phyloP scores from a whole-genome alignment of 1,284 basidiomycete genomes.

The Sutorius eximius region DNA sequence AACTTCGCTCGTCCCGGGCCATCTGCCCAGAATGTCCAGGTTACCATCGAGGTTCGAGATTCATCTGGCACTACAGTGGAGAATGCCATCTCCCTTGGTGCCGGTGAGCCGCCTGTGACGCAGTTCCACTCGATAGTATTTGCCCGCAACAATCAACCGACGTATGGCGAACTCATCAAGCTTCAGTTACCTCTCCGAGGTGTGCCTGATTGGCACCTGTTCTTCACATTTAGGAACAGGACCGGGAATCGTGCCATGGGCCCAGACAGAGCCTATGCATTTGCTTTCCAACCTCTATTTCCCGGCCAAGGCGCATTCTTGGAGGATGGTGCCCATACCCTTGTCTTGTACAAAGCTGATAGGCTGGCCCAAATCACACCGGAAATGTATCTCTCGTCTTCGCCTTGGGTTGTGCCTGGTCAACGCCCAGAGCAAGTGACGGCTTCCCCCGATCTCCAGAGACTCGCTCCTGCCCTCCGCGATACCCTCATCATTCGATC shows the following conservation, averaged over 20 bases:
- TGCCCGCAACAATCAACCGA: slow-evolving; percentile 80
- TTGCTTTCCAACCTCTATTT: slow-evolving; percentile 89
- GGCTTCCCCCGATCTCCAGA: slow-evolving; percentile 64
- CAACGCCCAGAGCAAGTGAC: slow-evolving; percentile 59
- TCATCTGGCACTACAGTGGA: slow-evolving; percentile 74
- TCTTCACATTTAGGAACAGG: slow-evolving; percentile 91
- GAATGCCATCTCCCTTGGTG: slow-evolving; percentile 78
- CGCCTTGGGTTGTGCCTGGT: slow-evolving; percentile 56
- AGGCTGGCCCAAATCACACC: slow-evolving; percentile 57
- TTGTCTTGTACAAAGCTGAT: slow-evolving; percentile 83
- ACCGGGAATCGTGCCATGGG: slow-evolving; percentile 52
- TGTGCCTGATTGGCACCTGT: slow-evolving; percentile 84
- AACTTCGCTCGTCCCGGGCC: slow-evolving; percentile 60
- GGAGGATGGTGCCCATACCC: slow-evolving; percentile 86
- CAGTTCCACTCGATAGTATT: slow-evolving; percentile 92
- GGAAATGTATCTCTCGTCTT: slow-evolving; percentile 69
- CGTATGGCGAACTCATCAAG: slow-evolving; percentile 93
- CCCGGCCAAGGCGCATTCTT: slow-evolving; percentile 78
- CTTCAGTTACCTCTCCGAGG: slow-evolving; percentile 72
- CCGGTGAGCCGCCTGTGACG: slow-evolving; percentile 78
- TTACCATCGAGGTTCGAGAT: slow-evolving; percentile 86
- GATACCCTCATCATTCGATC: slow-evolving; percentile 85
- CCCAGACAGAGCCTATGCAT: slow-evolving; percentile 83
- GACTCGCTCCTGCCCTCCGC: slow-evolving; percentile 65
- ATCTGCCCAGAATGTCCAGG: slow-evolving; percentile 77